phyloP scores from a whole-genome alignment of 2,329 filamentous ascomycete species.

The Hypoxylon sp. region DNA sequence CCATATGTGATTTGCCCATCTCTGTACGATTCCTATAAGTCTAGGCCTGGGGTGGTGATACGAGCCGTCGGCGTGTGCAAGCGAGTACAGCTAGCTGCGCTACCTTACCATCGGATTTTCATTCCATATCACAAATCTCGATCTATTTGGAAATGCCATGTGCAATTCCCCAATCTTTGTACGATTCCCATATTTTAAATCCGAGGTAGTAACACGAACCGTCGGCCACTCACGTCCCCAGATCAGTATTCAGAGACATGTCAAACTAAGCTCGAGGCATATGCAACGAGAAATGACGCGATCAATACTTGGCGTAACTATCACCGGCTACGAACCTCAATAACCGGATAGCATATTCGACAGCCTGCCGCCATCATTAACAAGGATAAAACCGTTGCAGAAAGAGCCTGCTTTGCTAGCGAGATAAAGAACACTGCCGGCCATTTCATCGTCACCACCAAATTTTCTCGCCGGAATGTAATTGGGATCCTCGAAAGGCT shows the following conservation, averaged over 20 bases:
- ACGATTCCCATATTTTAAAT: not conserved
- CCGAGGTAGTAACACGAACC: conserved; percentile 16
- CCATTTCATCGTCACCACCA: conserved; percentile 51
- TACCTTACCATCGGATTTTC: not conserved
- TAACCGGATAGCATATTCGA: conserved; percentile 47
- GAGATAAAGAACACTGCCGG: conserved; percentile 49
- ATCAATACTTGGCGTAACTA: not conserved
- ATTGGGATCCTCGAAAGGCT: conserved; percentile 35
- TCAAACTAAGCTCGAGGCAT: not conserved
- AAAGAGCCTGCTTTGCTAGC: conserved; percentile 50
- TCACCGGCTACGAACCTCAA: conserved; percentile 17
- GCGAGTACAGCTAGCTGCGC: conserved; percentile 18
- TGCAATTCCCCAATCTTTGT: conserved; percentile 4
- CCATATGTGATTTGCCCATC: conserved; percentile 4
- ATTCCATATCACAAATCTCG: conserved; percentile 16
- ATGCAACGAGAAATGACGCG: not conserved
- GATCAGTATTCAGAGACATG: not conserved
- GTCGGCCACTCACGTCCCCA: not conserved
- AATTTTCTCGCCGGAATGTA: conserved; percentile 50
- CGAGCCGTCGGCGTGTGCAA: conserved; percentile 9
- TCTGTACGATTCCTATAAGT: not conserved
- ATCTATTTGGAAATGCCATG: conserved; percentile 1
- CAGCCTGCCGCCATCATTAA: conserved; percentile 50
- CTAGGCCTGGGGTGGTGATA: conserved; percentile 10
- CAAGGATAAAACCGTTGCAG: conserved; percentile 50